Conservation (phyloP, 169 alveolate species). For the Babesia caballi region DNA sequence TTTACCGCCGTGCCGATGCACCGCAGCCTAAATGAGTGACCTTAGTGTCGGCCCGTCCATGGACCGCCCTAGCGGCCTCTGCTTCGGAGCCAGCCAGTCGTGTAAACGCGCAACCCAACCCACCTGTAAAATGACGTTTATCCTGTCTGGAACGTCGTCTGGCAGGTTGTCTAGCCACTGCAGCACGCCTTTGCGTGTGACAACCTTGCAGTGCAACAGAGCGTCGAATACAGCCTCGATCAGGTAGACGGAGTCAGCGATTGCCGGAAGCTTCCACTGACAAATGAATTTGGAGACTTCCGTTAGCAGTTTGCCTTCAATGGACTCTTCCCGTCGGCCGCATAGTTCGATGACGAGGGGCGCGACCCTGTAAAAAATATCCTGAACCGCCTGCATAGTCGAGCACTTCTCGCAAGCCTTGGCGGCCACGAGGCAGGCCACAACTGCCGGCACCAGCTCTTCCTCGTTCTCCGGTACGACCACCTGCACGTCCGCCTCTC, state of each 20-base stretch:
- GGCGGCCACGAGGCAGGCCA: constrained; percentile 49
- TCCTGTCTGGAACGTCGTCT: constrained; percentile 57
- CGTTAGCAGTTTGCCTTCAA: constrained; percentile 23
- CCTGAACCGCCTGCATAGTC: constrained; percentile 22
- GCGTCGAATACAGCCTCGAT: constrained; percentile 64
- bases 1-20: constrained; percentile 29
- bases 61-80: constrained; percentile 28
- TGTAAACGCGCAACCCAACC: not conserved
- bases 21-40: constrained; percentile 28
- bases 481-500: not conserved
- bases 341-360: constrained; percentile 18
- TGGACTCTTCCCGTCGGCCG: constrained; percentile 30
- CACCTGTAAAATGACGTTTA: constrained; percentile 61
- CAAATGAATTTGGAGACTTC: constrained; percentile 48
- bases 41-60: constrained; percentile 15
- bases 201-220: constrained; percentile 25
- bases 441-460: constrained; percentile 58
- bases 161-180: constrained; percentile 54
- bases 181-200: constrained; percentile 12
- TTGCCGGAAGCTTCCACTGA: constrained; percentile 56
- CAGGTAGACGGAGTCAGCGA: constrained; percentile 51
- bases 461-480: constrained; percentile 29
- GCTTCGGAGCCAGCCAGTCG: constrained; percentile 6
- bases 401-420: constrained; percentile 44
- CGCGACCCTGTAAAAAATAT: constrained; percentile 13